phyloP scores from a whole-genome alignment of 352 stramenopile genomes.

The Globisporangium okanoganense region DNA sequence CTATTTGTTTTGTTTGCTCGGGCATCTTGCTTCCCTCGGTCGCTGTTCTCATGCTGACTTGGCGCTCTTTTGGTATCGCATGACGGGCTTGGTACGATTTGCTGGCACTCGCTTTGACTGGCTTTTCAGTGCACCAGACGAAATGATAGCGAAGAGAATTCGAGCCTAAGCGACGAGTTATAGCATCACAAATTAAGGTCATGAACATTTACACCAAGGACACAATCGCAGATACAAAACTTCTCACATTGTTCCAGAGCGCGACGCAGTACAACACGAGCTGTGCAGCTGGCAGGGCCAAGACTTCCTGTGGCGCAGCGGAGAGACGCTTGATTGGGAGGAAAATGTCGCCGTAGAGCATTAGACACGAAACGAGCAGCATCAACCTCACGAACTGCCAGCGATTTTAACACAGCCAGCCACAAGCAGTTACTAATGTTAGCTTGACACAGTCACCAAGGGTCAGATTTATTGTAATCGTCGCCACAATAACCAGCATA shows the following conservation, averaged over 20 bases:
- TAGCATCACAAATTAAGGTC: neutral
- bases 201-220: no score
- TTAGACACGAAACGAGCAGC: slow-evolving; percentile 47
- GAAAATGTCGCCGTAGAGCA: slow-evolving; percentile 58
- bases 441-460: neutral
- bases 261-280: slow-evolving; percentile 34
- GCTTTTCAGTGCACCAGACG: slow-evolving; percentile 22
- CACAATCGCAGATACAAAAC: neutral
- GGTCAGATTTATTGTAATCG: neutral
- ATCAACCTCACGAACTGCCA: slow-evolving; percentile 54
- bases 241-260: slow-evolving; percentile 34
- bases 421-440: neutral
- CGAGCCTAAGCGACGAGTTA: slow-evolving; percentile 19
- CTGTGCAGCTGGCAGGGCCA: slow-evolving; percentile 15
- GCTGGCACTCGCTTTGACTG: neutral
- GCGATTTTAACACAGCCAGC: neutral
- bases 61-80: slow-evolving; percentile 13
- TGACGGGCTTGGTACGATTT: slow-evolving; percentile 1
- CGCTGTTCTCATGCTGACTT: slow-evolving; percentile 19
- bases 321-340: slow-evolving; percentile 29
- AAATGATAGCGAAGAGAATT: slow-evolving; percentile 31
- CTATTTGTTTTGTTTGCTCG: neutral
- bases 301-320: slow-evolving; percentile 4
- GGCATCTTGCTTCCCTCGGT: neutral
- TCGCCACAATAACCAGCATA: neutral